Conservation (phyloP, 345 rosid genomes). For the Geranium brycei region DNA sequence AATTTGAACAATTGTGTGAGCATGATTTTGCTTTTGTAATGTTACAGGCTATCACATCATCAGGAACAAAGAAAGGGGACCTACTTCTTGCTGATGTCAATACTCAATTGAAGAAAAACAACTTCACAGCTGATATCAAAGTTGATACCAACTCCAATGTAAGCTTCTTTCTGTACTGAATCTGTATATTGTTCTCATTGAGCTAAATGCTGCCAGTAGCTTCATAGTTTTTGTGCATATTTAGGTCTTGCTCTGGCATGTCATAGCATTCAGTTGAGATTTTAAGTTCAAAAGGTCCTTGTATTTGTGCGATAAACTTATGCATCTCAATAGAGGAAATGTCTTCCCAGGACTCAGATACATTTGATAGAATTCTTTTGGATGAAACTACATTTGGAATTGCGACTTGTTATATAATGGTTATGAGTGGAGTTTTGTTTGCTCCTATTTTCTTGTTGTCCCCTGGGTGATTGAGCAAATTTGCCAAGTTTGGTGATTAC, state of each 20-base stretch:
- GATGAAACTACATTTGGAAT: no score
- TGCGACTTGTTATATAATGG: no score
- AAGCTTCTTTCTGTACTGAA: conserved; percentile 4
- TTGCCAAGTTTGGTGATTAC: no score
- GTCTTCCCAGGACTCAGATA: no score
- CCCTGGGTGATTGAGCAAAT: no score
- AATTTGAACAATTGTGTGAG: background rate
- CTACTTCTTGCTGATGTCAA: conserved; percentile 66
- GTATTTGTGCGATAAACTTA: background rate
- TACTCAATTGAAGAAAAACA: conserved; percentile 86
- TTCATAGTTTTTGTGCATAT: background rate
- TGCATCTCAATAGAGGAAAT: background rate
- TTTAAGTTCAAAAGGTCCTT: background rate
- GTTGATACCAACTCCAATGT: conserved; percentile 65
- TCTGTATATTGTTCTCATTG: background rate
- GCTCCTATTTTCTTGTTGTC: no score
- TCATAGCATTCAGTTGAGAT: background rate
- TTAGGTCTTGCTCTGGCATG: background rate
- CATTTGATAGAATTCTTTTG: no score
- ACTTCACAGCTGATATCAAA: conserved; percentile 76
- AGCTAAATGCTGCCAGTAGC: background rate
- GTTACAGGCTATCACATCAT: conserved; percentile 56
- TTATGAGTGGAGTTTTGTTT: no score
- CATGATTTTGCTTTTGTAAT: background rate
- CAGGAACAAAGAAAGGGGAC: conserved; percentile 69